phyloP scores from a whole-genome alignment of 768 basidiomycete genomes.

The Russula ochroleuca region DNA sequence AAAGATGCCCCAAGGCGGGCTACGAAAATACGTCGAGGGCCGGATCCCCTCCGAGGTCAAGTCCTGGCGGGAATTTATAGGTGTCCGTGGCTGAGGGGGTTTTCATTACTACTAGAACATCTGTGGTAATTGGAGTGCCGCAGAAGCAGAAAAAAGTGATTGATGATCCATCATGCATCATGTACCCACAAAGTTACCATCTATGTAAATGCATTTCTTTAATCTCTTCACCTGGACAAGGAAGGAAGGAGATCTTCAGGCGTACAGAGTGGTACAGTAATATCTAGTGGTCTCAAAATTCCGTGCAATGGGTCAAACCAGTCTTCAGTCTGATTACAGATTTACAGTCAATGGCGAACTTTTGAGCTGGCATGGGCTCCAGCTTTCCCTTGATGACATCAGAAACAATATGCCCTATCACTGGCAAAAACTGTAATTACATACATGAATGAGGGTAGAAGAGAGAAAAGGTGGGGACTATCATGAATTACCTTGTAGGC shows the following conservation, averaged over 20 bases:
- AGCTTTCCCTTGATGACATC: slow-evolving; percentile 66
- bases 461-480: not conserved
- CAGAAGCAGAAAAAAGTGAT: not conserved
- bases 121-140: not conserved
- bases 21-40: slow-evolving; percentile 79
- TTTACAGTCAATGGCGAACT: slow-evolving; percentile 69
- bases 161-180: not conserved
- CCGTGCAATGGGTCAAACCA: slow-evolving; percentile 36
- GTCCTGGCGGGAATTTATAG: slow-evolving; percentile 89
- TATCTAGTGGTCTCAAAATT: not conserved
- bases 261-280: slow-evolving; percentile 16
- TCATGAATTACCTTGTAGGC: slow-evolving; percentile 62
- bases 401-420: slow-evolving; percentile 71
- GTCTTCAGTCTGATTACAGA: slow-evolving; percentile 34
- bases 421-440: slow-evolving; percentile 72
- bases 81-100: slow-evolving; percentile 50
- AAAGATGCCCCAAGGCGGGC: slow-evolving; percentile 77
- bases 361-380: slow-evolving; percentile 44
- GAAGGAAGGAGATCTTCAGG: slow-evolving; percentile 25
- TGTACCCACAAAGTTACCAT: not conserved
- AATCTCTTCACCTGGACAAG: slow-evolving; percentile 25
- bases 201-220: not conserved
- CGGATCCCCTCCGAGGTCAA: slow-evolving; percentile 85
- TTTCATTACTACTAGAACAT: slow-evolving; percentile 2
- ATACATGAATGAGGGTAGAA: not conserved